Base-by-base conservation (phyloP, 805 yeast species). In the Komagataella ulmi region DNA sequence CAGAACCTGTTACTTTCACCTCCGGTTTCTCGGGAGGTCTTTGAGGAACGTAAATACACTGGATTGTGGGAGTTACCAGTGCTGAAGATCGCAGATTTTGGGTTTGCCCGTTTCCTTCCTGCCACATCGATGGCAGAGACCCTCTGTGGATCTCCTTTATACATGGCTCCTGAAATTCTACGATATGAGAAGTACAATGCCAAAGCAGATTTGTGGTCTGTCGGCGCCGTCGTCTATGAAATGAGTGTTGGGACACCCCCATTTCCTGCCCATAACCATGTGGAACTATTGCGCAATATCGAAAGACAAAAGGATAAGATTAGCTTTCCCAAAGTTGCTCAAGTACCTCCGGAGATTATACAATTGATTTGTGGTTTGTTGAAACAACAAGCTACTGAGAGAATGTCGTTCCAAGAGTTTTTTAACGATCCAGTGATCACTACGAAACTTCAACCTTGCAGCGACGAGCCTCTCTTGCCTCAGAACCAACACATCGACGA, bases 211-310 rank as follows among this genome's bases (percentile, higher is more conserved):
- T 68, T 93, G 56, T 93, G 99, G 99, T 89, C 97, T 6, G 96
- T 91, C 3, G 99, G 99, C 3, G 95, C 98, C 1, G 98, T 93
- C 1, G 70, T 90, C 10, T 93, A 83, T 66, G 99, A 93, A 66
- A 90, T 93, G 97, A 77, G 87, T 10, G 89, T 87, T 30, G 98
- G 98, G n/a, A 85, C 79, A 65, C 97, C 99, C 1, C 99, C 99
- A 0, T 93, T 90, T 65, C 81, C 85, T 57, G 98, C 99, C 3
- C 80, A 85, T 3, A 93, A 93, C 63, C 98, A 91, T 64, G 81
- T 93, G 55, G 97, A 91, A 63, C 74, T 93, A 52, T 76, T 87
- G 61, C 83, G 86, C 65, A 87, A 83, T 61, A 93, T 93, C 58
- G 95, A 90, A 63, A 80, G 78, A 59, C 77, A 88, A 1, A 83